Conservation (phyloP, 805 yeast species). For the Torulaspora maleeae region DNA sequence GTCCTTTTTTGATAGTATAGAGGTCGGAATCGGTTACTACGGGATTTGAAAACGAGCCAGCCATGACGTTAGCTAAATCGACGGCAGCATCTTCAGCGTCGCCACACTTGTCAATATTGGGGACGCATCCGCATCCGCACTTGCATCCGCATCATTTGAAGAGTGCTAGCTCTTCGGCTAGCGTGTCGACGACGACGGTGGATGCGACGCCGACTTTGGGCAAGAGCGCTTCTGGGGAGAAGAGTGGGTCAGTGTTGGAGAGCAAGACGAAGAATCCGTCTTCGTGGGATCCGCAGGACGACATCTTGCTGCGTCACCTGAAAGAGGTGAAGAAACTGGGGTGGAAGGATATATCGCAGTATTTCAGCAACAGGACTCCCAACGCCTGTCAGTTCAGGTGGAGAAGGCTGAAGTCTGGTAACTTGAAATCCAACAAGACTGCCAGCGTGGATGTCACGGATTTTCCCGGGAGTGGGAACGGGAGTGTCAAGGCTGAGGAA, state of each 20-base stretch:
- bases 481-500: constrained; percentile 6
- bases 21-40: neutral
- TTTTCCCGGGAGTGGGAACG: constrained; percentile 18
- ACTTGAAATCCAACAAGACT: constrained; percentile 35
- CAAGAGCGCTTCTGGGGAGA: neutral
- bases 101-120: constrained; percentile 18
- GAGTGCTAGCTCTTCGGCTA: constrained; percentile 22
- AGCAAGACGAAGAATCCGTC: constrained; percentile 39
- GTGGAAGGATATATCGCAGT: constrained; percentile 82
- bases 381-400: constrained; percentile 88
- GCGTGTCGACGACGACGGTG: constrained; percentile 15
- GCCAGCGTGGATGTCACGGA: constrained; percentile 24
- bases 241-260: constrained; percentile 1
- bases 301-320: constrained; percentile 61
- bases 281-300: constrained; percentile 80
- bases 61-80: constrained; percentile 22
- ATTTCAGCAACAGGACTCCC: constrained; percentile 76
- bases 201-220: constrained; percentile 10
- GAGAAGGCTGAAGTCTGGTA: constrained; percentile 59
- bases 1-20: neutral
- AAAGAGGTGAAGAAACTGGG: constrained; percentile 82
- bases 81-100: constrained; percentile 15
- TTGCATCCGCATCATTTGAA: constrained; percentile 22
- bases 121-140: constrained; percentile 25
- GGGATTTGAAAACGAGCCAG: neutral